Base-by-base conservation (phyloP, 176 grass and related monocot genomes). In the Oryza punctata region DNA sequence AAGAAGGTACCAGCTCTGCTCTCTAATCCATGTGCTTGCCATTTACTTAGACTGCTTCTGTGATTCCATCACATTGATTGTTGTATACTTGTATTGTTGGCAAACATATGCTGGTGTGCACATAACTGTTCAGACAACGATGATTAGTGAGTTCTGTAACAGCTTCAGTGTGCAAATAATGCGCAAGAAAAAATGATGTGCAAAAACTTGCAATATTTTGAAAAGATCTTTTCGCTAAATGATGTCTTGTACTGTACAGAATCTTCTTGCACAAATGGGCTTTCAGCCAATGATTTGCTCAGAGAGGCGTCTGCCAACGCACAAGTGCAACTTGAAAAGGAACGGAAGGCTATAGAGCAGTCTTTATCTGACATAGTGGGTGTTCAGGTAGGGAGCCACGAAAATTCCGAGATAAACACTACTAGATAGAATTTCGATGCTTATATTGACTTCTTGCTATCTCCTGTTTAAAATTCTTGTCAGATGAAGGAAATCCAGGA, bases 401-500 rank as follows among this genome's bases (percentile, higher is more conserved):
- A 45, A 4, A 28, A 41, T 3, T 38, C n/a, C n/a, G 49, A 6
- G 67, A 79, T 40, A 14, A 49, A 10, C 70, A 68, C 21, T 44
- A 4, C 52, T 29, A 29, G 28, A 28, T 49, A 66, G 74, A 14
- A 67, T 41, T 25, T 52, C 47, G 46, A 67, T 77, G 27, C 65
- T 28, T 73, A 45, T 78, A 71, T 54, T 71, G 24, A 41, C 44
- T 41, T 78, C 13, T 75, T 73, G 26, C 73, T 19, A 70, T 57
- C n/a, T 35, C 11, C 67, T 86, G 63, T 75, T 45, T 26, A 50
- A 61, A 65, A 79, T 59, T 60, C n/a, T 84, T 14, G 78, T 82
- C 82, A 99, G 96, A 99, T 99, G 96, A 96, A 94, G 74, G 96
- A 95, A 90, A 94, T 99, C 72, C 91, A 89, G 79, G 83, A 99